These are phyloP conservation scores for Malassezia equina DNA, from an alignment of 1,284 basidiomycete species.

Conservation along the genomic window DNA sequence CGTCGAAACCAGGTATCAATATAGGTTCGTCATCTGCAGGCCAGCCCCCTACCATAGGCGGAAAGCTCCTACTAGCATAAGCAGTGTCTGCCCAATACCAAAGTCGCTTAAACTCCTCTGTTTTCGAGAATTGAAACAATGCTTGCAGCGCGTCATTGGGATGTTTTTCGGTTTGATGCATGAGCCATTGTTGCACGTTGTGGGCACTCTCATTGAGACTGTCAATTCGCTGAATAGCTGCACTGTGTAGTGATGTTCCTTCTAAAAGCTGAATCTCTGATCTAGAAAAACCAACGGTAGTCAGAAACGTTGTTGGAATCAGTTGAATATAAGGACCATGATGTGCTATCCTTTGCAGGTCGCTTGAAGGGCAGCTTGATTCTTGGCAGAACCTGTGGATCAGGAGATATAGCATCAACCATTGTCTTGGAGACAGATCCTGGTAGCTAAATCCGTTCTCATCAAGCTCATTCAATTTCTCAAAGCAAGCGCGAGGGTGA, in stretches of 20 bases:
- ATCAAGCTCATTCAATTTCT: background rate
- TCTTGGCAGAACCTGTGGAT: background rate
- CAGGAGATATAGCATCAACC: slow-evolving; percentile 3
- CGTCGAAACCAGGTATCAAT: slow-evolving; percentile 38
- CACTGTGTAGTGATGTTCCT: slow-evolving; percentile 23
- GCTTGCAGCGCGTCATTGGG: background rate
- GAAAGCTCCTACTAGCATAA: slow-evolving; percentile 34
- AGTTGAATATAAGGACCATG: slow-evolving; percentile 25
- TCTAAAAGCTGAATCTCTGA: slow-evolving; percentile 22
- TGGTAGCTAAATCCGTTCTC: background rate
- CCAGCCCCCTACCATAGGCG: slow-evolving; percentile 21
- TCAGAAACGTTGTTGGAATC: slow-evolving; percentile 21
- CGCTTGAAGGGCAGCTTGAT: background rate
- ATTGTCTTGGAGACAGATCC: background rate
- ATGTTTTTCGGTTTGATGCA: background rate
- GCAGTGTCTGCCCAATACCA: slow-evolving; percentile 35
- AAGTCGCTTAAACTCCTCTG: slow-evolving; percentile 2
- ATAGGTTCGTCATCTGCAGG: slow-evolving; percentile 20
- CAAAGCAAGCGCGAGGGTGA: background rate
- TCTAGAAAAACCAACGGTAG: slow-evolving; percentile 21
- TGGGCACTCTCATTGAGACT: background rate
- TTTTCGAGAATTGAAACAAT: background rate
- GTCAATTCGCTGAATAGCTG: background rate
- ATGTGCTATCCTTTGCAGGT: background rate
- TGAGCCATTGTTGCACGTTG: background rate